Base-by-base conservation (phyloP, 129 eudicot genomes). In the Calendula officinalis region DNA sequence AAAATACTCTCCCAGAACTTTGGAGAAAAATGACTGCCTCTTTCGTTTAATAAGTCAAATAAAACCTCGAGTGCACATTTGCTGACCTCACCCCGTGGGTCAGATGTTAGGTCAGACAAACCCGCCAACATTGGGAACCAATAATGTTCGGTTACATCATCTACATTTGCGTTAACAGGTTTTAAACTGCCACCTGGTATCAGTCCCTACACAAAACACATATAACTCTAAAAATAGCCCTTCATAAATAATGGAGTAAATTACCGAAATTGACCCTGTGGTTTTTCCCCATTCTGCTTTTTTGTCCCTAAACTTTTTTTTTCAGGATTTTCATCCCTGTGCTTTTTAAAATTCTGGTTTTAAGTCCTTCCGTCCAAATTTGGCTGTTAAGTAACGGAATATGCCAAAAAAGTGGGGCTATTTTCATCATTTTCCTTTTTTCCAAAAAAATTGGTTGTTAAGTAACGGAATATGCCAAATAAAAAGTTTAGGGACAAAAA, bases 101-200 rank as follows among this genome's bases (percentile, higher is more conserved):
- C 94, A 64, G 97, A 91, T 34, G 97, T 91, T 55, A 91, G 79
- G 59, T 87, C 95, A 77, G 97, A 91, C 56, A 91, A 78, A 76
- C 97, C 97, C 67, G 97, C 94, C 66, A 91, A 70, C 97, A 91
- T 91, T 0, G 97, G 97, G 72, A 91, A 91, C 97, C 97, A 91
- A 75, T 86, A 91, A 69, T 91, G 90, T 75, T 91, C 97, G 7
- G 94, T 84, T 71, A 91, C 79, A 68, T 91, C 97, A 55, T 84
- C 94, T 8, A 58, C 62, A 48, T 56, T 50, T 13, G 52, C 56
- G 32, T 73, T 67, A 64, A 87, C 76, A 17, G 94, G 95, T 75
- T 87, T 87, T 52, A 91, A 74, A 30, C 76, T 76, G 54, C 90
- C 94, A 78, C 90, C 95, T 7, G 97, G 95, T 76, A 91, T 77